Base-by-base conservation (phyloP, 176 grass and related monocot genomes). In the Ensete ventricosum region DNA sequence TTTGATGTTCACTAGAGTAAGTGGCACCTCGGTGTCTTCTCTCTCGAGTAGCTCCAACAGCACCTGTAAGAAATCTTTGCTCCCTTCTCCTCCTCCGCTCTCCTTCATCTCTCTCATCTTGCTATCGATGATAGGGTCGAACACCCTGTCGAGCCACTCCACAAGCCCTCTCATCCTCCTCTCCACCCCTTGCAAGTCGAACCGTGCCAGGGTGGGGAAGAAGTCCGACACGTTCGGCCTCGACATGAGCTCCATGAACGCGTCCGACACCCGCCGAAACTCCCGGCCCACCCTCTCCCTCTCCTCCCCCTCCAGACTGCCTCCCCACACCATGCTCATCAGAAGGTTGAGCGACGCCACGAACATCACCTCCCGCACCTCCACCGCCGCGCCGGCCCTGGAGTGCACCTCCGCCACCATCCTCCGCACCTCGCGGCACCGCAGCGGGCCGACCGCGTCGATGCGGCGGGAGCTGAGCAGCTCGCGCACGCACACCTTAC, bases 1-100 rank as follows among this genome's bases (percentile, higher is more conserved):
- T 79, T 87, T 89, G 64, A 92, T 76, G 76, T 92, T 82, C 62
- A 70, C 83, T 87, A 92, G 86, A 63, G 84, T 92, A 78, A 92
- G 88, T 2, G 86, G 2, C 1, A 83, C 73, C 84, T 87, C 4
- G 29, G 29, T 34, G 29, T 34, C 29, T 34, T 34, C 29, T 34
- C 5, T 34, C 29, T 34, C 29, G 78, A 86, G 82, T 60, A 92
- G 53, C 76, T 43, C 79, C 53, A 89, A 77, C 90, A 92, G 88
- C 63, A 79, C 58, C 54, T 86, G 83, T 2, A 92, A 55, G 73
- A 88, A 85, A 59, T 34, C 29, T 34, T 34, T 34, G 88, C 85
- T 0, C 14, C 8, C 66, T 9, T 49, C 12, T 43, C 26, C 55
- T 19, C 62, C 64, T 89, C 86, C 80, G n/a, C 22, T 80, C 66